Evolutionary conservation across 805 yeast species (phyloP).

Genomic region (Phaffomyces opuntiae): DNA sequence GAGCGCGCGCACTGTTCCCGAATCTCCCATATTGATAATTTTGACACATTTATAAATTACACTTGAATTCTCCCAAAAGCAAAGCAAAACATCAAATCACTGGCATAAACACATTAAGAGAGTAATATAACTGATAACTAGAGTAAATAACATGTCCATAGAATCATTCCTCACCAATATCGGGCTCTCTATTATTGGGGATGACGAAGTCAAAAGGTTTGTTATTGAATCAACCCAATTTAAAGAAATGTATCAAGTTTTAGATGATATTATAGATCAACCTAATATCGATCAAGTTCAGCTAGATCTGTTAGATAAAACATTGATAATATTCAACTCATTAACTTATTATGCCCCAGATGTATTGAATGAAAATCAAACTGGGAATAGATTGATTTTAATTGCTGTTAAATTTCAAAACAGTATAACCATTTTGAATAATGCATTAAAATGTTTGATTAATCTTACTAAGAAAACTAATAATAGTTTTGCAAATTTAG

Average conservation of each 20-base stretch:
- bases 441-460: conserved; percentile 5
- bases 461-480: conserved; percentile 1
- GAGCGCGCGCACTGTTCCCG: no score
- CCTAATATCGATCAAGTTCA: background rate
- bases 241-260: conserved; percentile 1
- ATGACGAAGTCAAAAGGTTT: conserved; percentile 6
- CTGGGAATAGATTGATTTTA: conserved; percentile 8
- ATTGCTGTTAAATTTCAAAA: conserved; percentile 8
- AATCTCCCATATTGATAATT: no score
- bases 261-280: conserved; percentile 3
- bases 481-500: background rate
- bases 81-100: no score
- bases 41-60: no score
- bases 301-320: conserved; percentile 10
- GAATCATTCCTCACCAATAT: conserved; percentile 4
- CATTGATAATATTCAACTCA: conserved; percentile 19
- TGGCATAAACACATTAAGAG: no score
- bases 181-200: conserved; percentile 8
- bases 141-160: background rate
- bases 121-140: no score
- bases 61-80: no score
- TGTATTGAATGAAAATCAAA: conserved; percentile 6
- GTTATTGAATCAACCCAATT: conserved; percentile 2
- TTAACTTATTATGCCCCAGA: conserved; percentile 11
- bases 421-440: background rate